These are phyloP conservation scores for Fusarium verticillioides DNA, from an alignment of 2,329 filamentous ascomycete genomes.

Conservation along the genomic window DNA sequence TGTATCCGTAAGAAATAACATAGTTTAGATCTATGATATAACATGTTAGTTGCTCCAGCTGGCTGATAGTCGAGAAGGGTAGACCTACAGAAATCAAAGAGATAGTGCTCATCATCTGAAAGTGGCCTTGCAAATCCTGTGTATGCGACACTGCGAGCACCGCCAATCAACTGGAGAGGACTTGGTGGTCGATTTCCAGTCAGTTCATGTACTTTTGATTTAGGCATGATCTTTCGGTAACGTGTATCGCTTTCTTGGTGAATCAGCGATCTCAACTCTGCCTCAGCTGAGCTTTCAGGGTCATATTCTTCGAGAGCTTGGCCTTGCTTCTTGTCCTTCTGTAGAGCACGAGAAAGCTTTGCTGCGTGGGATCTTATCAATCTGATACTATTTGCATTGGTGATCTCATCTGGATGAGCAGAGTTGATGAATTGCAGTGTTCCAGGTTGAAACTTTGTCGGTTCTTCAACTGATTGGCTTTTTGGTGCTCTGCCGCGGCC, in stretches of 20 bases:
- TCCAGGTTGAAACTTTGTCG: not conserved
- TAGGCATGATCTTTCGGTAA: constrained; percentile 3
- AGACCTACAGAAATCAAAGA: constrained; percentile 15
- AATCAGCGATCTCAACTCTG: not conserved
- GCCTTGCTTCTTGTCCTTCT: not conserved
- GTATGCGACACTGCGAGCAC: not conserved
- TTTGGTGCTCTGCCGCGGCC: constrained; percentile 7
- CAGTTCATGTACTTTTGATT: not conserved
- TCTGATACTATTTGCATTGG: not conserved
- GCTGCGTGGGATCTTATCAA: constrained; percentile 16
- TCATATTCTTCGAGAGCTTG: not conserved
- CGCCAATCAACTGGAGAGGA: not conserved
- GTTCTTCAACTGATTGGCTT: not conserved
- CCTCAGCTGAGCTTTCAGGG: too few relatives aligned
- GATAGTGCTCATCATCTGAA: constrained; percentile 18
- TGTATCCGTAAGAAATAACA: constrained; percentile 13
- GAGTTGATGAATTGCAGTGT: constrained; percentile 12
- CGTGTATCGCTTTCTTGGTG: too few relatives aligned
- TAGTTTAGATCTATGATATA: not conserved
- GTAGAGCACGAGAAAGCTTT: not conserved
- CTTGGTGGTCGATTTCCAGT: not conserved
- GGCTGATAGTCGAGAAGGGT: too few relatives aligned
- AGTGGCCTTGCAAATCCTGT: constrained; percentile 3
- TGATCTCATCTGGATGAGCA: not conserved
- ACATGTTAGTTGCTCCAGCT: not conserved